A percentile compares a stretch with the other conserved stretches of the same genome.
phyloP scores from a whole-genome alignment of 345 rosid genomes.

The Gossypium ekmanianum region DNA sequence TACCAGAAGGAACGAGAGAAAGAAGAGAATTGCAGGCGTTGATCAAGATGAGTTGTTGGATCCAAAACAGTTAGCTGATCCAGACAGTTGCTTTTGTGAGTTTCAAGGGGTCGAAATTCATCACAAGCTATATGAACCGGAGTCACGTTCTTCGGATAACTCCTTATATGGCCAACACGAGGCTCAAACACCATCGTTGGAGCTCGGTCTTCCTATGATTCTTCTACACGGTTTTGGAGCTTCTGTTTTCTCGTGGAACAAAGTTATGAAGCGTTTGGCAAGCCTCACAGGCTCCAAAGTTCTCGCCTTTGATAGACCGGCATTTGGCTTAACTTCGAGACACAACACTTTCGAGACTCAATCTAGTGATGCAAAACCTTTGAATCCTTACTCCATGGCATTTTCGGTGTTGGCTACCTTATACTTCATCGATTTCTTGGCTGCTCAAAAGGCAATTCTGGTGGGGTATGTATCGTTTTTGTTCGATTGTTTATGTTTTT shows the following conservation, averaged over 20 bases:
- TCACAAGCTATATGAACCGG: conserved; percentile 58
- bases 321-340: conserved; percentile 88
- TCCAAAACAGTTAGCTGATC: conserved; percentile 66
- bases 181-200: neutral
- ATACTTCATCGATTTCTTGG: conserved; percentile 66
- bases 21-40: conserved; percentile 44
- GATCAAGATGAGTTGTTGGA: conserved; percentile 72
- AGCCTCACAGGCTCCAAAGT: conserved; percentile 56
- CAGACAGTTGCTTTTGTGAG: conserved; percentile 87
- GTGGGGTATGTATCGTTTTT: conserved; percentile 56
- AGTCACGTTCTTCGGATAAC: conserved; percentile 23
- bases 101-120: conserved; percentile 74
- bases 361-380: conserved; percentile 31
- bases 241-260: conserved; percentile 81
- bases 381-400: conserved; percentile 84
- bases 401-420: conserved; percentile 74
- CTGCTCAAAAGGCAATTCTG: conserved; percentile 62
- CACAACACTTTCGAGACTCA: conserved; percentile 24
- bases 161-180: neutral
- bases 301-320: conserved; percentile 88
- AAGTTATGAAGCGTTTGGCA: conserved; percentile 68
- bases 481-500: neutral
- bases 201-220: conserved; percentile 54
- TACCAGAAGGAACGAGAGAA: conserved; percentile 29
- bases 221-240: conserved; percentile 93